phyloP scores from a whole-genome alignment of 1,284 basidiomycete species.

The Papiliotrema flavescens region DNA sequence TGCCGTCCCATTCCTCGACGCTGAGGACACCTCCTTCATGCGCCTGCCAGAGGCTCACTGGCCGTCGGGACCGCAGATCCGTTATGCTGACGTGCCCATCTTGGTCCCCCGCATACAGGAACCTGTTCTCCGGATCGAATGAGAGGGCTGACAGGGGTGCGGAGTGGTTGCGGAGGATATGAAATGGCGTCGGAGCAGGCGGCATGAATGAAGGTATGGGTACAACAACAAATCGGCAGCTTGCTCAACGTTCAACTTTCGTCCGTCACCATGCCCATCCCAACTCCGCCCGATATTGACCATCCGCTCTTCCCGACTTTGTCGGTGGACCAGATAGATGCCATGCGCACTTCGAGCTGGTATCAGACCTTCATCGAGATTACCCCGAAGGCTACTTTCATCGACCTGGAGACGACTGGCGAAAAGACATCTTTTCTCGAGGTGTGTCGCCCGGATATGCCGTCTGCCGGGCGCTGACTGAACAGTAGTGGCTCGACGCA shows the following conservation, averaged over 20 bases:
- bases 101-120: conserved; percentile 75
- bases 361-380: conserved; percentile 68
- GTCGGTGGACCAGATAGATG: conserved; percentile 56
- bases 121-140: conserved; percentile 65
- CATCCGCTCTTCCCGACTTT: conserved; percentile 1
- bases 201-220: conserved; percentile 12
- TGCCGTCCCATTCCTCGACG: conserved; percentile 64
- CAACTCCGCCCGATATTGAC: background rate
- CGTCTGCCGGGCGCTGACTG: background rate
- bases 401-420: conserved; percentile 75
- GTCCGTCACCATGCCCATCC: conserved; percentile 4
- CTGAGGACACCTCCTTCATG: conserved; percentile 72
- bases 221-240: background rate
- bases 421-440: conserved; percentile 78
- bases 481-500: conserved; percentile 29
- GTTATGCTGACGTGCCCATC: conserved; percentile 68
- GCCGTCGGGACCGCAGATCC: conserved; percentile 66
- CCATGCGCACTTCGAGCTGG: conserved; percentile 85
- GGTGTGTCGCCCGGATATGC: conserved; percentile 49
- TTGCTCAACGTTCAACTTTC: background rate
- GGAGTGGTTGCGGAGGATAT: conserved; percentile 69
- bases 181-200: conserved; percentile 56
- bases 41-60: conserved; percentile 69
- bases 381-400: conserved; percentile 73
- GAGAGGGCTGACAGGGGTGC: conserved; percentile 55